Evolutionary conservation across 2,329 filamentous ascomycete species (phyloP).

Genomic region (Harringtonia aguacate): DNA sequence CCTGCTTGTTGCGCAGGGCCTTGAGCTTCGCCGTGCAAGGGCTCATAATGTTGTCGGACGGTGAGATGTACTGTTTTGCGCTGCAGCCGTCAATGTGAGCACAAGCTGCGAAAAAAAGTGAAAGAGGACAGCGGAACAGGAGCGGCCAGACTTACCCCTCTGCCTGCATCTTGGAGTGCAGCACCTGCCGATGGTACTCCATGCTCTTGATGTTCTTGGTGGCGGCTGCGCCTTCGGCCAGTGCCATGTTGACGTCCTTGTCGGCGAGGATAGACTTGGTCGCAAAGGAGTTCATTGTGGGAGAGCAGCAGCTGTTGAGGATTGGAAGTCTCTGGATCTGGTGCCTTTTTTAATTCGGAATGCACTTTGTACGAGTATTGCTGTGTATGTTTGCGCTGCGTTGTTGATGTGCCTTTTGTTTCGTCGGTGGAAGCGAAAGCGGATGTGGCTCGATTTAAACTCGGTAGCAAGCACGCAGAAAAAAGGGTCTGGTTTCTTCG

Average conservation of each 20-base stretch:
- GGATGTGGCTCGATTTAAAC: too few species aligned
- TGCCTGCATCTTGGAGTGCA: constrained; percentile 61
- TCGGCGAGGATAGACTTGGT: constrained; percentile 39
- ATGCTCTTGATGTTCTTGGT: constrained; percentile 53
- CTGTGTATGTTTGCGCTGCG: background rate
- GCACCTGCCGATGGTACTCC: constrained; percentile 67
- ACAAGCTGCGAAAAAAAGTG: background rate
- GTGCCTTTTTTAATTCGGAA: too few species aligned
- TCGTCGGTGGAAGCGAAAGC: too few species aligned
- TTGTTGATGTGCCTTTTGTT: too few species aligned
- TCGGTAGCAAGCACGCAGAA: background rate
- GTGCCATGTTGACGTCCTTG: constrained; percentile 54
- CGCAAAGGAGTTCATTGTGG: constrained; percentile 4
- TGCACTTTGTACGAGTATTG: background rate
- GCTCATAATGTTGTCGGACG: constrained; percentile 83
- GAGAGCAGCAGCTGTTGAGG: too few species aligned
- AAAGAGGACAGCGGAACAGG: background rate
- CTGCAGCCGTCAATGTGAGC: constrained; percentile 3
- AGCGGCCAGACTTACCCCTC: constrained; percentile 42
- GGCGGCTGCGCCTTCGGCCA: constrained; percentile 28
- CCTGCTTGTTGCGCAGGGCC: constrained; percentile 70
- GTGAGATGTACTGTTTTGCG: constrained; percentile 54
- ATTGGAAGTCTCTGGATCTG: too few species aligned
- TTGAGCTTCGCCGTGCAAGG: constrained; percentile 76
- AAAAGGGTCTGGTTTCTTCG: background rate